Base-by-base conservation (phyloP, 192 early-diverging fungal genomes). In the Glomus cerebriforme region DNA sequence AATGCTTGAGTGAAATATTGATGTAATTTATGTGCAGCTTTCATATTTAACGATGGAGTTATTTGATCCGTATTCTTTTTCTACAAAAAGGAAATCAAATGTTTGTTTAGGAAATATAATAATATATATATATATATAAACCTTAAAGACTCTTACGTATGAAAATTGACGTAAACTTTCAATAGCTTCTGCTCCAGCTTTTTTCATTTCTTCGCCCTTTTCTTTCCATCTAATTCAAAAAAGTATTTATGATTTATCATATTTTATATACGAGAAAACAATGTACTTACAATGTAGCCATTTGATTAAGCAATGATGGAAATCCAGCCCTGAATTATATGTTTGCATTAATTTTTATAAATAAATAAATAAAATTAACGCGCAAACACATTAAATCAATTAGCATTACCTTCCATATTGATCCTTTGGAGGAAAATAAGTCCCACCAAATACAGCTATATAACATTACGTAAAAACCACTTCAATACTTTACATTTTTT, bases 381-480 rank as follows among this genome's bases (percentile, higher is more conserved):
- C 24, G 17, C 10, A 24, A 27, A n/a, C 29, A 66, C 7, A 26
- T 75, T 24, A 12, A 7, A 13, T 6, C 32, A 26, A 63, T 49
- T 32, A 35, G 68, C 17, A 17, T 39, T 27, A 71, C 80, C 73
- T 75, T 19, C 86, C 86, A 26, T 67, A 24, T 45, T 60, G 76
- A 73, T 85, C 86, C n/a, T 80, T 73, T 27, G 84, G 82, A 34
- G 86, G 82, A 62, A 85, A 87, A 68, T 87, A 87, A 13, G 84
- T 85, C 32, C 75, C 82, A 31, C 86, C 86, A 82, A 85, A 85
- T 15, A 87, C 81, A 22, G 86, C 80, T 81, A 69, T 34, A 27
- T 26, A 71, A 69, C 22, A 69, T n/a, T n/a, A n/a, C n/a, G n/a
- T n/a, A 43, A 34, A 24, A 69, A 7, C 31, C 3, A 47, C 45